Conservation (phyloP, 2,329 filamentous ascomycete genomes). For the Sclerotinia minor region DNA sequence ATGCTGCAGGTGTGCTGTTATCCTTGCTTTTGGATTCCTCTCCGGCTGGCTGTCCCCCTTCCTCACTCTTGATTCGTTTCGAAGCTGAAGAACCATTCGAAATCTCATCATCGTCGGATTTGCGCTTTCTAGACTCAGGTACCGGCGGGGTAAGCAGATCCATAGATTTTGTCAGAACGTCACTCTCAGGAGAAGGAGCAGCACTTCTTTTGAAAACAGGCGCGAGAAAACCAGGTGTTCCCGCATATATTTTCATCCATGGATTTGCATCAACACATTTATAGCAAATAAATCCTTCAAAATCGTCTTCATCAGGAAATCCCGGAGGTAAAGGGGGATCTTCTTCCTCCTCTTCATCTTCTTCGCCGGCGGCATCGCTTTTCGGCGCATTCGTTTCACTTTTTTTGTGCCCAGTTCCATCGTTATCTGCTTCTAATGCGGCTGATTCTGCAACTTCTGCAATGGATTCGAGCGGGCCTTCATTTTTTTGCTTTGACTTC, state of each 20-base stretch:
- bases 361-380: conserved; percentile 36
- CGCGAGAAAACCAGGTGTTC: conserved; percentile 73
- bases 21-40: conserved; percentile 5
- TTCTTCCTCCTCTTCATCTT: conserved; percentile 52
- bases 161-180: conserved; percentile 34
- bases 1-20: conserved; percentile 41
- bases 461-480: conserved; percentile 50
- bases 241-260: conserved; percentile 90
- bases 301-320: conserved; percentile 86
- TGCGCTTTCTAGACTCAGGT: conserved; percentile 61
- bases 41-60: background rate
- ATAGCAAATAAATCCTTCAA: conserved; percentile 89
- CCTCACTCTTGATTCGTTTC: conserved; percentile 53
- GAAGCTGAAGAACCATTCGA: conserved; percentile 37
- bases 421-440: conserved; percentile 31
- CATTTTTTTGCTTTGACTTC: conserved; percentile 39
- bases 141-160: conserved; percentile 30
- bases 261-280: conserved; percentile 85
- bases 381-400: conserved; percentile 23
- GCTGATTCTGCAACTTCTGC: conserved; percentile 49
- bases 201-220: conserved; percentile 58
- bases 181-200: conserved; percentile 39
- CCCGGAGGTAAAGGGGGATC: conserved; percentile 74
- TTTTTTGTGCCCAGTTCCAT: conserved; percentile 29
- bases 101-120: conserved; percentile 53